Evolutionary conservation across 1,284 basidiomycete genomes (phyloP), one percentile per base, ranked within the genome.

Genomic region (Sanguinoderma infundibulare): DNA sequence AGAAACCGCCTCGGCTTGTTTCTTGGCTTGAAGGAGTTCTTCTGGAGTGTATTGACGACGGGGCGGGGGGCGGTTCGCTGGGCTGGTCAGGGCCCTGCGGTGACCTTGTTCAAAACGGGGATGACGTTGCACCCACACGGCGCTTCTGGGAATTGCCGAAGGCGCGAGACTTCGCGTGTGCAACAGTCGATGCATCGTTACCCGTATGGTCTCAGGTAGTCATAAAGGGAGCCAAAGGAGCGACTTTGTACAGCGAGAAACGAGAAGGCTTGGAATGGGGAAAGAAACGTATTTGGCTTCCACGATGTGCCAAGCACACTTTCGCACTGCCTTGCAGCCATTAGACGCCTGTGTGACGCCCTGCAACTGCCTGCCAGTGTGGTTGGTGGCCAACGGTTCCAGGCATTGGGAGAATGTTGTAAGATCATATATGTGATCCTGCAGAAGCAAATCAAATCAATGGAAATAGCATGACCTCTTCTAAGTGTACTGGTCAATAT

Each of bases 1-100:
- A 5, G 58, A 59, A 0, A 64, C 61, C 0, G 65, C 65, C 44
- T 67, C 61, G 2, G 42, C 35, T 26, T 63, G 60, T 24, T 24
- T 34, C 46, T 66, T 66, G 20, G 38, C 36, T 6, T 26, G 44
- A 9, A 57, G 39, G 28, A 66, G 46, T 10, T 60, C 60, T 9
- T 62, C 58, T 1, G 53, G 58, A 5, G 32, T 56, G 17, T 53
- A 34, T 28, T 61, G 60, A 6, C 49, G 55, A 15, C 30, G 60
- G 3, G 17, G 28, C 2, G 50, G 60, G 3, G 51, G 40, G 8
- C 20, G 59, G n/a, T 34, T 46, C 9, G 39, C 10, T n/a, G 26
- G 20, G 26, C 34, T 39, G 8, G 22, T 57, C 24, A 53, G 9
- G 34, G 5, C 22, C 38, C 49, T 51, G 2, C 35, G 17, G 26